Evolutionary conservation across 306 rosid species (phyloP).

Genomic region (Vachellia collinsii): DNA sequence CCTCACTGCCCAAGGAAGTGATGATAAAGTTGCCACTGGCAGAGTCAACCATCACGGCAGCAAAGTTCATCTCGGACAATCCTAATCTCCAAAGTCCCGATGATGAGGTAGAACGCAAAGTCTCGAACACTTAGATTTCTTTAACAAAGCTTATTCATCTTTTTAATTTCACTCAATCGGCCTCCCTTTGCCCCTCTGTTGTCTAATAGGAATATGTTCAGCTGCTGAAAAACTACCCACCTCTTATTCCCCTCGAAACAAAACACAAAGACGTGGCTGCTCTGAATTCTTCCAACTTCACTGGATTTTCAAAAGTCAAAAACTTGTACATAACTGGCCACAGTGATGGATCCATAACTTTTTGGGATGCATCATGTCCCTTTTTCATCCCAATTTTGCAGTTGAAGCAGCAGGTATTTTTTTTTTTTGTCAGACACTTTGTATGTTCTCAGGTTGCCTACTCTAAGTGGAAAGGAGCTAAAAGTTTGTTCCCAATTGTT

Average conservation of each 20-base stretch:
- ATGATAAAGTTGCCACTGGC: conserved; percentile 71
- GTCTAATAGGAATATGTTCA: conserved; percentile 59
- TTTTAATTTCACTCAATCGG: conserved; percentile 23
- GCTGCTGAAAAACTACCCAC: conserved; percentile 62
- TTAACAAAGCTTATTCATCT: conserved; percentile 6
- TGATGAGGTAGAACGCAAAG: conserved; percentile 64
- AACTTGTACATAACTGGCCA: conserved; percentile 90
- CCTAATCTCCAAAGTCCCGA: conserved; percentile 41
- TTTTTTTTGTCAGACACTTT: neutral
- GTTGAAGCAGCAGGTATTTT: conserved; percentile 78
- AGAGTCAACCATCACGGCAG: conserved; percentile 69
- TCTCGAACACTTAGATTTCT: neutral
- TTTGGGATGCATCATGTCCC: conserved; percentile 88
- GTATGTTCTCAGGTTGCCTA: neutral
- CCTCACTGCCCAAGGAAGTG: conserved; percentile 73
- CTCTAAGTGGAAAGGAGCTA: neutral
- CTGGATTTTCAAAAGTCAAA: conserved; percentile 70
- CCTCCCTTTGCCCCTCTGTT: conserved; percentile 25
- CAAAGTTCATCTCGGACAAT: conserved; percentile 65
- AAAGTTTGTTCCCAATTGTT: neutral
- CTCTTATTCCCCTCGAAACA: conserved; percentile 57
- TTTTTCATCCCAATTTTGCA: conserved; percentile 66
- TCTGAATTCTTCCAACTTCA: conserved; percentile 52
- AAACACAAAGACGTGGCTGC: conserved; percentile 61
- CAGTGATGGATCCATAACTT: conserved; percentile 66